Base-by-base conservation (phyloP, 352 stramenopile genomes). In the Phytophthora cryptogea region DNA sequence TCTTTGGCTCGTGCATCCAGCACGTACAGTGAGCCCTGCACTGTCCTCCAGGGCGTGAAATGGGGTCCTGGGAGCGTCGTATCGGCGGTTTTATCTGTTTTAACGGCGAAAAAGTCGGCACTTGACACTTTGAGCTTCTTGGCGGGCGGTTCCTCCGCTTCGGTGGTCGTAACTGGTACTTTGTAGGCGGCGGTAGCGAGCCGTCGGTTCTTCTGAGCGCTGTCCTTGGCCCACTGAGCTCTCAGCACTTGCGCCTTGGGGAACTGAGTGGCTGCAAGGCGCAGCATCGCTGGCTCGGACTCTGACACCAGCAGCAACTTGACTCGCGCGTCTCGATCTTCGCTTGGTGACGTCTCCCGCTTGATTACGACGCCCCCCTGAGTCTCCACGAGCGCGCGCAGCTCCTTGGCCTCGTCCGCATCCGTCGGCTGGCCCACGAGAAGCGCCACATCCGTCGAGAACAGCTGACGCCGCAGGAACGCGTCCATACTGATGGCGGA, bases 401-500 rank as follows among this genome's bases (percentile, higher is more conserved):
- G 52, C 39, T 74, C 54, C 30, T 44, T 36, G 5, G 27, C 16
- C 27, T 13, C 41, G 32, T 47, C 39, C 20, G 5, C 44, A 26
- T 53, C 52, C 14, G 27, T 17, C 27, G 43, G 41, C 47, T 53
- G 32, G 10, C 20, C 46, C 32, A 60, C 23, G 17, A 82, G 54
- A 55, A 76, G 39, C 50, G 68, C 69, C 32, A 69, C 54, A 32
- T 83, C 68, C 47, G 45, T 37, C 31, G 46, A 54, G 47, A 87
- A 86, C 42, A 89, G 68, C 48, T 53, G 66, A 9, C 66, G 79
- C 52, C 72, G 63, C 2, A 89, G 41, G 57, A 88, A 90, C 8
- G 77, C 79, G 57, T 90, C 79, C 81, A 90, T 90, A 14, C 20
- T 52, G 39, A 7, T 16, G n/a, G 14, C n/a, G n/a, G n/a, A n/a